Percentiles rank a stretch among this genome's conserved stretches.
phyloP scores from a whole-genome alignment of 129 eudicot species.

The Erigeron canadensis region DNA sequence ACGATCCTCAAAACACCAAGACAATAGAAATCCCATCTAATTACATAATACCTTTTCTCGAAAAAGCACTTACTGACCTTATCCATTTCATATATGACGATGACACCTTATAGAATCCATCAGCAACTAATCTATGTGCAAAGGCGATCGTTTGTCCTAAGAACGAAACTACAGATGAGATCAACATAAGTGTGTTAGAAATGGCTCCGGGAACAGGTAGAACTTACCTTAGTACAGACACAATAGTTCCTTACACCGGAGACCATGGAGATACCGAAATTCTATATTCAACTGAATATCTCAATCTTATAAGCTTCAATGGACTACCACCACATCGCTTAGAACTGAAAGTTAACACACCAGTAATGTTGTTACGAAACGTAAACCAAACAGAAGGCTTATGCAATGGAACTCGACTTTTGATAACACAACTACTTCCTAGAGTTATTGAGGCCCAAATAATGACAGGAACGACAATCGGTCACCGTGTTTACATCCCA shows the following conservation, averaged over 20 bases:
- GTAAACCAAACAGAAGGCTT: background rate
- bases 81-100: background rate
- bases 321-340: background rate
- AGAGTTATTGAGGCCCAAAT: background rate
- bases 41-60: background rate
- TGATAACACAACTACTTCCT: background rate
- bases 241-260: background rate
- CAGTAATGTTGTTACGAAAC: constrained; percentile 2
- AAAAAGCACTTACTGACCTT: background rate
- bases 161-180: background rate
- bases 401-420: constrained; percentile 8
- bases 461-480: background rate
- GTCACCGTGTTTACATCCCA: background rate
- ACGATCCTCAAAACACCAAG: background rate
- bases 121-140: background rate
- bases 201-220: background rate
- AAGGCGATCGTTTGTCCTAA: constrained; percentile 5
- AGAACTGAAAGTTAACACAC: background rate
- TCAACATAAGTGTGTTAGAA: background rate
- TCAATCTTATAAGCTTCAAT: background rate
- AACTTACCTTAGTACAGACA: background rate
- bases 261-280: background rate
- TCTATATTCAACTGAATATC: background rate
- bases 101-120: background rate
- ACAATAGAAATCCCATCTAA: background rate